A percentile compares a stretch with the other conserved stretches of the same genome.
phyloP scores from a whole-genome alignment of 78 protist genomes.

The Chrysochromulina parva region DNA sequence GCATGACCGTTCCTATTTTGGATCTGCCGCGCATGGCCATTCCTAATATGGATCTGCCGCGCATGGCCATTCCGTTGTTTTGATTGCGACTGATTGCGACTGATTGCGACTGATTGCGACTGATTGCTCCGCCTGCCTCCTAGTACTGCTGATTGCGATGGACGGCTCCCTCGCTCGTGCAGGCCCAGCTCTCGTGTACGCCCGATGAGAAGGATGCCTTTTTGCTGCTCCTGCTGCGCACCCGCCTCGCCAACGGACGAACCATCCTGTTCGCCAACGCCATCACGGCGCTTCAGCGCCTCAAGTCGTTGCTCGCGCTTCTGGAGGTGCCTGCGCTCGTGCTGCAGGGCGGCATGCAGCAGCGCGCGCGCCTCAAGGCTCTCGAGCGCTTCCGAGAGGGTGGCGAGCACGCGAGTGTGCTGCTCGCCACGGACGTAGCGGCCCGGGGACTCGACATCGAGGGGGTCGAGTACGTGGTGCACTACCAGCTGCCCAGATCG shows the following conservation, averaged over 20 bases:
- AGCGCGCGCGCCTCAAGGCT: constrained; percentile 71
- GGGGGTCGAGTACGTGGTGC: constrained; percentile 72
- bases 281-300: constrained; percentile 57
- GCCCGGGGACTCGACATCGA: constrained; percentile 90
- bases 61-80: too few species aligned
- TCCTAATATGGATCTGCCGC: too few species aligned
- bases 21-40: too few species aligned
- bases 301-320: constrained; percentile 37
- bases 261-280: constrained; percentile 84
- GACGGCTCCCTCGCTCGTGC: too few species aligned
- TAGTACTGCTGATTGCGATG: too few species aligned
- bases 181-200: constrained; percentile 15
- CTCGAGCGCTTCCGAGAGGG: constrained; percentile 44
- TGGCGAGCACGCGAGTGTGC: not conserved
- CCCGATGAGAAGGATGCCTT: constrained; percentile 49
- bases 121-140: too few species aligned
- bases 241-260: constrained; percentile 56
- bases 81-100: too few species aligned
- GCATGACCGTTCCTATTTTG: too few species aligned
- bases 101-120: too few species aligned
- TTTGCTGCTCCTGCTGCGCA: constrained; percentile 57
- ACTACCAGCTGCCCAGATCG: constrained; percentile 63
- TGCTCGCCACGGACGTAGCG: constrained; percentile 93
- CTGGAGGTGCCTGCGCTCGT: constrained; percentile 7
- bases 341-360: constrained; percentile 73